Evolutionary conservation across 1,284 basidiomycete genomes (phyloP).

Genomic region (Ceratobasidium sp.): DNA sequence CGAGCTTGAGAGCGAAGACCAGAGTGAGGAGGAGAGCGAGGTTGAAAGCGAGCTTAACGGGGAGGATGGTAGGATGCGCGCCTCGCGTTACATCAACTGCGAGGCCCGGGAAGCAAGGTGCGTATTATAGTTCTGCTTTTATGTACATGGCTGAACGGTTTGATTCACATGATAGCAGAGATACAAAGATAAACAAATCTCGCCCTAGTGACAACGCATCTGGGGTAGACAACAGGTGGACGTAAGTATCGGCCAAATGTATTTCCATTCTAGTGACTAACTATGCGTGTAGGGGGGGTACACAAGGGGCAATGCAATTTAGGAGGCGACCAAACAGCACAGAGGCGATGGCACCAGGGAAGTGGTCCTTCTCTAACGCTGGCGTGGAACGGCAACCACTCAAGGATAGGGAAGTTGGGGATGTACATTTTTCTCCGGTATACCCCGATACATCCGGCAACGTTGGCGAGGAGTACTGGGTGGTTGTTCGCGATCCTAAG

Average conservation of each 20-base stretch:
- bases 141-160: too few species aligned
- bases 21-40: not conserved
- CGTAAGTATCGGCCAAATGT: not conserved
- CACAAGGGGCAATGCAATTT: not conserved
- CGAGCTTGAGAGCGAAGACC: too few species aligned
- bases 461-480: not conserved
- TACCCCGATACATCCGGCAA: not conserved
- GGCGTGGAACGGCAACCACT: not conserved
- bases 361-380: not conserved
- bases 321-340: not conserved
- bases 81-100: not conserved
- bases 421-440: constrained; percentile 1
- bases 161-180: too few species aligned
- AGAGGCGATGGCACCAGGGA: not conserved
- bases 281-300: not conserved
- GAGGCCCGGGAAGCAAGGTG: not conserved
- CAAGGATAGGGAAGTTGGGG: not conserved
- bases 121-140: too few species aligned
- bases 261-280: not conserved
- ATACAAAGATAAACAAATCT: too few species aligned
- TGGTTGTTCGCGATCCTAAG: not conserved
- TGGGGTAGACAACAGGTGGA: not conserved
- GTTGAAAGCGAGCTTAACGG: not conserved
- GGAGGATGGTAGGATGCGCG: not conserved
- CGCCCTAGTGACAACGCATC: too few species aligned